Percentiles rank a stretch among this genome's conserved stretches.
These are phyloP conservation scores for Intubia oerlemansii DNA, from an alignment of 2,329 filamentous ascomycete species.

Conservation along the genomic window DNA sequence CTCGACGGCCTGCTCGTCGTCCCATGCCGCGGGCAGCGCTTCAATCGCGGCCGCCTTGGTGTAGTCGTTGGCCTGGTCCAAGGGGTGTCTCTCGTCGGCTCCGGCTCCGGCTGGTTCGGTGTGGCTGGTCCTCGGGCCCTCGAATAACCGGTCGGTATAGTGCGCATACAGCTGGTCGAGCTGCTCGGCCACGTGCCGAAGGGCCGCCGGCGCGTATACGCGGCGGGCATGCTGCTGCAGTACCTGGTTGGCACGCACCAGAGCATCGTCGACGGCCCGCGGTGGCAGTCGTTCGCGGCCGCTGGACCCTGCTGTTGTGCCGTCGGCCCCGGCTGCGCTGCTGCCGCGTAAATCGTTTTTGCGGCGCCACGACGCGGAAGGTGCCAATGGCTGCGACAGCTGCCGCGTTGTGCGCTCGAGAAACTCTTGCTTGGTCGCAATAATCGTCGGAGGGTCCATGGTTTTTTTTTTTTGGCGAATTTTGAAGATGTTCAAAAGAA, in stretches of 20 bases:
- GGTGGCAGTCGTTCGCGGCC: conserved; percentile 19
- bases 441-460: conserved; percentile 28
- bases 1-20: conserved; percentile 15
- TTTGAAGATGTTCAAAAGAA: too few species aligned
- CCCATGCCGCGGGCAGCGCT: conserved; percentile 25
- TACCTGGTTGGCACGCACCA: conserved; percentile 36
- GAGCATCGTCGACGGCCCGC: conserved; percentile 31
- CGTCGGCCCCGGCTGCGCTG: conserved; percentile 3
- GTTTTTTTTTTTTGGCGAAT: too few species aligned
- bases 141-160: too few species aligned
- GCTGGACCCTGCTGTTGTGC: neutral
- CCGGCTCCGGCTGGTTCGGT: too few species aligned
- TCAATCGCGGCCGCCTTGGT: conserved; percentile 22
- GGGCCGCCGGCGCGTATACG: conserved; percentile 47
- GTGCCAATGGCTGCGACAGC: conserved; percentile 35
- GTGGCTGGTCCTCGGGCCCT: too few species aligned
- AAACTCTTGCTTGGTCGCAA: conserved; percentile 43
- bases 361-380: conserved; percentile 30
- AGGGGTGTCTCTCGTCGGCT: too few species aligned
- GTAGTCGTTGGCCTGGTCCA: too few species aligned
- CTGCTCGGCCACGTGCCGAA: conserved; percentile 50
- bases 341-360: conserved; percentile 16
- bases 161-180: conserved; percentile 46
- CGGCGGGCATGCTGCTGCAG: conserved; percentile 43
- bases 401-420: conserved; percentile 39